A percentile compares a stretch with the other conserved stretches of the same genome.
These are phyloP conservation scores for Erigeron philadelphicus DNA, from an alignment of 140 eudicot genomes.

Conservation along the genomic window DNA sequence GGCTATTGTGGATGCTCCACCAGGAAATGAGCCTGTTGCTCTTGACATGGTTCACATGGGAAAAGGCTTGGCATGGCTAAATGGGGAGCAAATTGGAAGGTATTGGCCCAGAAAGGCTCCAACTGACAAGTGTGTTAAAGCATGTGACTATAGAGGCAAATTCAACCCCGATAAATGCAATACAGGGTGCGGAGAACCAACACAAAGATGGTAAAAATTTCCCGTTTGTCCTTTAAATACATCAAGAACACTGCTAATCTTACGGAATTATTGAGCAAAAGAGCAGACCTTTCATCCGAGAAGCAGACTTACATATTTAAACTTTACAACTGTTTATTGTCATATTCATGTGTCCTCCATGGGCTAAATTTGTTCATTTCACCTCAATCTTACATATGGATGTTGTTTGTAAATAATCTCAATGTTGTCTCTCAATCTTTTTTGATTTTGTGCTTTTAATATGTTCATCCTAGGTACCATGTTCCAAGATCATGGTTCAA, in stretches of 20 bases:
- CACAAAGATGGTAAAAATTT: constrained; percentile 81
- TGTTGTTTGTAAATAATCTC: not conserved
- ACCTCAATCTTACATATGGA: not conserved
- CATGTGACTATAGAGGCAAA: constrained; percentile 88
- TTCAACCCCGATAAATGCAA: constrained; percentile 79
- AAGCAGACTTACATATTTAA: not conserved
- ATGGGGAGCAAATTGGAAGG: constrained; percentile 90
- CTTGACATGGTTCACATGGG: constrained; percentile 99
- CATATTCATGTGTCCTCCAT: not conserved
- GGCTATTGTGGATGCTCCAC: constrained; percentile 74
- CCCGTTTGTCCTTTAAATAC: not conserved
- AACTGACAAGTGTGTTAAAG: constrained; percentile 60
- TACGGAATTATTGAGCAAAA: not conserved
- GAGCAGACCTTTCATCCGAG: not conserved
- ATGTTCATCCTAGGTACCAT: constrained; percentile 53
- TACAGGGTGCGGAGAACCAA: constrained; percentile 83
- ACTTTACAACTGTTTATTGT: not conserved
- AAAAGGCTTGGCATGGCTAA: constrained; percentile 93
- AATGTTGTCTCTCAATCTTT: not conserved
- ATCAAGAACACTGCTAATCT: not conserved
- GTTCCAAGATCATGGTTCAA: constrained; percentile 99
- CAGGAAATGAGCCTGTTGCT: constrained; percentile 81
- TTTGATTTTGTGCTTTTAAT: not conserved
- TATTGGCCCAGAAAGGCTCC: constrained; percentile 91
- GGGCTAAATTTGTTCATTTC: not conserved